Evolutionary conservation across 2,329 filamentous ascomycete species (phyloP).

Genomic region (Xylaria sp.): DNA sequence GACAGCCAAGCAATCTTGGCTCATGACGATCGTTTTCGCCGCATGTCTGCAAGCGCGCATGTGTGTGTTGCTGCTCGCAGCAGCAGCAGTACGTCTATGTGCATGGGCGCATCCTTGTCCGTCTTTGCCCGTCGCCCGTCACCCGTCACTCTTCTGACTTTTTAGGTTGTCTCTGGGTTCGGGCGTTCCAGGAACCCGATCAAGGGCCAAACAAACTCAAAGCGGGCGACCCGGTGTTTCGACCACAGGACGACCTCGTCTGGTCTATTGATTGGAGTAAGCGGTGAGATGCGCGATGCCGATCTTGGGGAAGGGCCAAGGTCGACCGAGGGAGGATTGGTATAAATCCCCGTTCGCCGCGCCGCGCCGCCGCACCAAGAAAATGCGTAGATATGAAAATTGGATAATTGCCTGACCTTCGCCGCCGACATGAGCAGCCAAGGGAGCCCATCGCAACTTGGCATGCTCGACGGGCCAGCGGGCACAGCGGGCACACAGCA

Average conservation of each 20-base stretch:
- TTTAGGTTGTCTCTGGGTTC: too few relatives aligned
- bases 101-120: too few relatives aligned
- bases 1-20: background rate
- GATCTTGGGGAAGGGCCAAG: too few relatives aligned
- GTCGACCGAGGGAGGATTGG: background rate
- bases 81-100: too few relatives aligned
- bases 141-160: too few relatives aligned
- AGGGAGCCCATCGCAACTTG: background rate
- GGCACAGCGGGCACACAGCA: too few relatives aligned
- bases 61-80: background rate
- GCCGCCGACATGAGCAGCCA: background rate
- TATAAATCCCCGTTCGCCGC: background rate
- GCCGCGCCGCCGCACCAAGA: too few relatives aligned
- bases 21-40: background rate
- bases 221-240: background rate
- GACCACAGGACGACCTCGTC: background rate
- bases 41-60: background rate
- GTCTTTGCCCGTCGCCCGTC: too few relatives aligned
- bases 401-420: background rate
- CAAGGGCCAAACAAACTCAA: background rate
- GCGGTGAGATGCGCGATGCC: background rate
- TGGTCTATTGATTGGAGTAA: background rate
- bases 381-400: background rate
- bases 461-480: background rate
- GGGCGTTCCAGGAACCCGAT: background rate